Evolutionary conservation across 345 rosid genomes (phyloP), one percentile per base, ranked within the genome.

Genomic region (Zanthoxylum bungeanum): DNA sequence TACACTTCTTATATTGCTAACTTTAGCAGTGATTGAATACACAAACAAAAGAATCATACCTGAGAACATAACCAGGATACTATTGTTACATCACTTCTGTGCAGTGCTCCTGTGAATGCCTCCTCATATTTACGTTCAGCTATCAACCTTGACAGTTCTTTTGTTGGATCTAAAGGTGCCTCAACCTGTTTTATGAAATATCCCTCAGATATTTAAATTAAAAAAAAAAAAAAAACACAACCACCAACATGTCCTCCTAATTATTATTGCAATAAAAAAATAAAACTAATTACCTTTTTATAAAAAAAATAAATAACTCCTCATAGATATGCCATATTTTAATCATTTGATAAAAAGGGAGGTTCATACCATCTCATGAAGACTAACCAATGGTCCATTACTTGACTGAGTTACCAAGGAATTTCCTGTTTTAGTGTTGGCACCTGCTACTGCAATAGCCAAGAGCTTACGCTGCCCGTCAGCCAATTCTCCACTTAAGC

Each of bases 61-160:
- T 85, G 89, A 73, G 82, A 78, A 53, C 96, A 90, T 74, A 90
- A 70, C 96, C 96, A 88, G 47, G 96, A 90, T 19, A 88, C 96
- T 4, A 88, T 78, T 2, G 91, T 74, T 33, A 90, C 89, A 25
- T 90, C 93, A 68, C 88, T 88, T 84, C 89, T 85, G 64, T 82
- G 96, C 12, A 88, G 81, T 16, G 88, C 96, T 4, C 76, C 72
- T 6, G 83, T 77, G 64, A 90, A 90, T 60, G 93, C 91, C 74
- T 85, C 89, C 63, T 86, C 96, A 44, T 80, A 90, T 76, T 86
- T 88, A 68, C 56, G 73, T 74, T 86, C 93, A 24, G 84, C 75
- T 42, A 90, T 60, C 80, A 88, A 76, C 75, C 86, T 81, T 12
- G 82, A 78, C 28, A 90, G 73, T 64, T 88, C 90, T 72, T 86